A percentile compares a stretch with the other conserved stretches of the same genome.
Evolutionary conservation across 352 stramenopile genomes (phyloP).

Genomic region (Pythium utonaiense): DNA sequence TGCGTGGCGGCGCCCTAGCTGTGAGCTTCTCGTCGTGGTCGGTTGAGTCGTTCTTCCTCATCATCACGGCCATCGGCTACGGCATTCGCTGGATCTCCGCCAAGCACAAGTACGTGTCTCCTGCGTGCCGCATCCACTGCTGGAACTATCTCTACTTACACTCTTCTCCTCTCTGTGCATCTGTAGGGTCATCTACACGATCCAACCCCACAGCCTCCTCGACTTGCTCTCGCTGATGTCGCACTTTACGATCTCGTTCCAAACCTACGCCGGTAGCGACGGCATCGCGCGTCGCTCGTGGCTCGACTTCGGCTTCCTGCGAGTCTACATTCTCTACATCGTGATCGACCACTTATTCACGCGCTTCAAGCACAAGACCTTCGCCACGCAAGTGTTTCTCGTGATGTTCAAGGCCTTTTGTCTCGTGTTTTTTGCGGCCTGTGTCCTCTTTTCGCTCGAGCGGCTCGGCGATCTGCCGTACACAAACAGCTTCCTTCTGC

Average conservation of each 20-base stretch:
- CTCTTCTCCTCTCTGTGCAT: too few relatives aligned
- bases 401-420: slow-evolving; percentile 74
- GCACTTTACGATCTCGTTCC: slow-evolving; percentile 75
- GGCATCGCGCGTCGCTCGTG: slow-evolving; percentile 62
- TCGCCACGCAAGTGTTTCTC: slow-evolving; percentile 70
- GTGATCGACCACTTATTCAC: slow-evolving; percentile 72
- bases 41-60: slow-evolving; percentile 72
- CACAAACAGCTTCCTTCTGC: slow-evolving; percentile 77
- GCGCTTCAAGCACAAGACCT: slow-evolving; percentile 75
- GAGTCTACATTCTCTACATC: slow-evolving; percentile 81
- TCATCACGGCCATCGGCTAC: slow-evolving; percentile 68
- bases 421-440: slow-evolving; percentile 81
- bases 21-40: slow-evolving; percentile 82
- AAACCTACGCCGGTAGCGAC: slow-evolving; percentile 53
- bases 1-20: slow-evolving; percentile 56
- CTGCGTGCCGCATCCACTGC: too few relatives aligned
- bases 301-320: slow-evolving; percentile 85
- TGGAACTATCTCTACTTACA: too few relatives aligned
- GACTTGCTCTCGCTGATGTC: slow-evolving; percentile 81
- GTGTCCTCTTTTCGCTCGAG: slow-evolving; percentile 82
- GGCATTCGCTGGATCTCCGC: slow-evolving; percentile 70
- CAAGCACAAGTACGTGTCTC: slow-evolving; percentile 72
- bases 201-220: slow-evolving; percentile 71
- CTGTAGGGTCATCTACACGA: slow-evolving; percentile 49
- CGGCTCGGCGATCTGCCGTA: slow-evolving; percentile 77